Percentiles rank a stretch among this genome's conserved stretches.
phyloP scores from a whole-genome alignment of 495 filamentous ascomycete species.

The Amorphotheca resinae region DNA sequence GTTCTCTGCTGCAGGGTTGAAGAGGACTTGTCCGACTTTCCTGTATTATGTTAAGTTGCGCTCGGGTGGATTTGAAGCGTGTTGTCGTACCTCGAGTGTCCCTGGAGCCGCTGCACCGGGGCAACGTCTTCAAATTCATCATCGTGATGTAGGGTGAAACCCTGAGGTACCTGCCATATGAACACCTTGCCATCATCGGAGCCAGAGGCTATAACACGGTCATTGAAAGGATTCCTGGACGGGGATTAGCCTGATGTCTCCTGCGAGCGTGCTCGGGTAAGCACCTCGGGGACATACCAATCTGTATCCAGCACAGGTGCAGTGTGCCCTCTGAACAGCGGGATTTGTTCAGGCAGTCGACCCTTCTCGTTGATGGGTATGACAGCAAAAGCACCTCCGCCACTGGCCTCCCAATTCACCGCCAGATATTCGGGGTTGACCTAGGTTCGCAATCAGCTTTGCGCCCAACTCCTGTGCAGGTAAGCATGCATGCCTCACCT shows the following conservation, averaged over 20 bases:
- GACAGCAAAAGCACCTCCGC: constrained; percentile 93
- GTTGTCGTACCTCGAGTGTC: constrained; percentile 46
- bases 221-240: constrained; percentile 84
- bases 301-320: constrained; percentile 94
- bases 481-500: constrained; percentile 40
- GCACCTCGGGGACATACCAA: constrained; percentile 49
- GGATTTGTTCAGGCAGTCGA: constrained; percentile 82
- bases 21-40: constrained; percentile 93
- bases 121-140: constrained; percentile 72
- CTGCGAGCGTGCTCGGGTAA: no score
- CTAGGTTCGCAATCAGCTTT: constrained; percentile 30
- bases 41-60: constrained; percentile 28
- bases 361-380: constrained; percentile 84
- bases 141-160: constrained; percentile 72
- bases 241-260: constrained; percentile 21
- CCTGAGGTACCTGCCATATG: constrained; percentile 87
- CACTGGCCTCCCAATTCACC: constrained; percentile 97
- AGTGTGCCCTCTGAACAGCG: constrained; percentile 91
- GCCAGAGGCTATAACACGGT: constrained; percentile 79
- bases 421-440: constrained; percentile 91
- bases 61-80: background rate
- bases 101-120: constrained; percentile 67
- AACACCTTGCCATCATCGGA: constrained; percentile 96
- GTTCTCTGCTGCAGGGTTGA: constrained; percentile 93
- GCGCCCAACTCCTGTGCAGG: background rate